A percentile compares a stretch with the other conserved stretches of the same genome.
Conservation (phyloP, 1,139 yeast species). For the Saccharomyces hybrid region DNA sequence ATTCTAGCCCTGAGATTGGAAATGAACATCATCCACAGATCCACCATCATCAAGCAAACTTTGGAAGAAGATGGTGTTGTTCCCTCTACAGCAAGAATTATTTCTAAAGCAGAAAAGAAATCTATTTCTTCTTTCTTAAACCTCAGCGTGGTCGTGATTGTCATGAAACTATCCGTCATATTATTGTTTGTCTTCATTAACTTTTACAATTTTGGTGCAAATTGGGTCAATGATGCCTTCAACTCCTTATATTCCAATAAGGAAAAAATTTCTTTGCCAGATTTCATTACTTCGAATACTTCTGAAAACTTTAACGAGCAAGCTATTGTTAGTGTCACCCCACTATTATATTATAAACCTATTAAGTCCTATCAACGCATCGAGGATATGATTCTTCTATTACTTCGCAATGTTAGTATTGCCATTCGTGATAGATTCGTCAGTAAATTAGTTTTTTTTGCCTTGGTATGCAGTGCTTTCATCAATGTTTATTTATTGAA, state of each 20-base stretch:
- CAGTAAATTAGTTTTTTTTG: slow-evolving; percentile 68
- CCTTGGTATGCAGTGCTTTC: slow-evolving; percentile 66
- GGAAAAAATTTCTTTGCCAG: slow-evolving; percentile 19
- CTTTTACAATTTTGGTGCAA: slow-evolving; percentile 61
- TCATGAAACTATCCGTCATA: slow-evolving; percentile 61
- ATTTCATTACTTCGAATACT: slow-evolving; percentile 17
- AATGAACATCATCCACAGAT: slow-evolving; percentile 79
- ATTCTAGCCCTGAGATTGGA: slow-evolving; percentile 84
- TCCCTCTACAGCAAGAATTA: slow-evolving; percentile 62
- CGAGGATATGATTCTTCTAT: slow-evolving; percentile 54
- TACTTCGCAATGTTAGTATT: slow-evolving; percentile 51
- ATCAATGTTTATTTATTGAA: slow-evolving; percentile 79
- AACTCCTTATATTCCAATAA: slow-evolving; percentile 32
- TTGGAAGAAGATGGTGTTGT: slow-evolving; percentile 92
- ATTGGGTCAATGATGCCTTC: slow-evolving; percentile 57
- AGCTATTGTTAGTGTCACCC: slow-evolving; percentile 58
- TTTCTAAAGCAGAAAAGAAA: slow-evolving; percentile 45
- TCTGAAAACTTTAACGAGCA: slow-evolving; percentile 16
- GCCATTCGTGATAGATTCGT: slow-evolving; percentile 81
- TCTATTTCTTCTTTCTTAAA: slow-evolving; percentile 23
- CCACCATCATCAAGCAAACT: slow-evolving; percentile 71
- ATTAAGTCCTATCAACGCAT: slow-evolving; percentile 53
- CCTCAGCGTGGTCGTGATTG: slow-evolving; percentile 41
- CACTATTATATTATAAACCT: slow-evolving; percentile 64
- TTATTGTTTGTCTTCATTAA: slow-evolving; percentile 69